A percentile compares a stretch with the other conserved stretches of the same genome.
These are phyloP conservation scores for Phyllosticta citriasiana DNA, from an alignment of 2,329 filamentous ascomycete genomes.

Conservation along the genomic window DNA sequence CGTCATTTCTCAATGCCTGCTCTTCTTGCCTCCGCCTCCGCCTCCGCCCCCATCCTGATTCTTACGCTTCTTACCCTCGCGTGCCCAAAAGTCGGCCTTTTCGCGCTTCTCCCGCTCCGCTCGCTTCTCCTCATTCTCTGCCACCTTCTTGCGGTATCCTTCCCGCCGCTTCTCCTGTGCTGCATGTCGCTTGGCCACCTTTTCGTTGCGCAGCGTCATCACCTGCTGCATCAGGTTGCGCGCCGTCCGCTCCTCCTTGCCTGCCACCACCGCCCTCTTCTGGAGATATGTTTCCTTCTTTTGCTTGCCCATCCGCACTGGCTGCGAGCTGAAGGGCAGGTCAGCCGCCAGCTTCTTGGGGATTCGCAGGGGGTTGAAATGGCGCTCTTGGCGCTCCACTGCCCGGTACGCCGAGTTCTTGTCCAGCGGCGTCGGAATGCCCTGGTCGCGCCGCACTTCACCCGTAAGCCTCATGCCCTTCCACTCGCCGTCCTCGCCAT, in stretches of 20 bases:
- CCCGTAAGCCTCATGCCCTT: slow-evolving; percentile 89
- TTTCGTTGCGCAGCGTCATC: slow-evolving; percentile 81
- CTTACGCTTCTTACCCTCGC: slow-evolving; percentile 74
- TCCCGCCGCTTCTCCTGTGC: slow-evolving; percentile 84
- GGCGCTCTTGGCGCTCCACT: slow-evolving; percentile 41
- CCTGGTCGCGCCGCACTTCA: slow-evolving; percentile 70
- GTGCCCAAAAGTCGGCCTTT: slow-evolving; percentile 83
- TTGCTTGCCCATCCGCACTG: slow-evolving; percentile 70
- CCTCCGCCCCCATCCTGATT: slow-evolving; percentile 42
- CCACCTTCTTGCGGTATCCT: slow-evolving; percentile 73
- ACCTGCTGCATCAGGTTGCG: slow-evolving; percentile 88
- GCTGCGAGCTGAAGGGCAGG: slow-evolving; percentile 88
- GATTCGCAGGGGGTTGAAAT: slow-evolving; percentile 56
- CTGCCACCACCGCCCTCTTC: slow-evolving; percentile 80
- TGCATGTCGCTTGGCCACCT: slow-evolving; percentile 66
- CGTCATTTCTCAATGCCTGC: slow-evolving; percentile 2
- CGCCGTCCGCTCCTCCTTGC: slow-evolving; percentile 76
- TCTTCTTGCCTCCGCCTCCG: slow-evolving; percentile 18
- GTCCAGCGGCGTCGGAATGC: slow-evolving; percentile 64
- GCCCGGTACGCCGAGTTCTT: slow-evolving; percentile 78
- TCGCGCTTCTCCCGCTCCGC: slow-evolving; percentile 80
- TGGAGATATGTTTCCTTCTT: slow-evolving; percentile 80
- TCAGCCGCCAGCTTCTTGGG: slow-evolving; percentile 70
- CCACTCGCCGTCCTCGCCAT: slow-evolving; percentile 47
- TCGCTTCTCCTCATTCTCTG: slow-evolving; percentile 75